Conservation (phyloP, 495 filamentous ascomycete genomes). For the Aspergillus panamensis region DNA sequence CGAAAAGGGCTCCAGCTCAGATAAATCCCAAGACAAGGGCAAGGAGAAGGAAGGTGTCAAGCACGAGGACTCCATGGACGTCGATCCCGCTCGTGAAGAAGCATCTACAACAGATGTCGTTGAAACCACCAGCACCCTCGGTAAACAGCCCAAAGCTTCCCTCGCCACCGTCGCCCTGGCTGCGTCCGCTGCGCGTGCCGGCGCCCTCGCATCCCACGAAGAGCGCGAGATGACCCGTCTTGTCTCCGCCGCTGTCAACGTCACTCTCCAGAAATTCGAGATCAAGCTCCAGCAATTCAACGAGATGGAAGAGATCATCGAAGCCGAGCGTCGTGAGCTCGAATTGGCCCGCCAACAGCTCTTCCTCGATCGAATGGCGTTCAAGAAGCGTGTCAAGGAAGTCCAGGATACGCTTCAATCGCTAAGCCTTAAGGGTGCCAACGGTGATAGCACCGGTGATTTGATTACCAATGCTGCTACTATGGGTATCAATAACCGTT, state of each 20-base stretch:
- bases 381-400: conserved; percentile 81
- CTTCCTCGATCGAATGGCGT: conserved; percentile 84
- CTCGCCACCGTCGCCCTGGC: conserved; percentile 79
- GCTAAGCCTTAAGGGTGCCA: conserved; percentile 53
- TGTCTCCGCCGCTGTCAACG: conserved; percentile 78
- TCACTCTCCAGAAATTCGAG: conserved; percentile 78
- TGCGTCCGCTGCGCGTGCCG: conserved; percentile 76
- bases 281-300: conserved; percentile 88
- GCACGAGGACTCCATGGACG: conserved; percentile 65
- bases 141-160: conserved; percentile 40
- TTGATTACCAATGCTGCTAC: conserved; percentile 47
- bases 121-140: conserved; percentile 14
- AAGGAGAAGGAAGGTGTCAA: conserved; percentile 57
- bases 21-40: conserved; percentile 43
- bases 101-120: conserved; percentile 28
- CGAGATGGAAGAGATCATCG: conserved; percentile 87
- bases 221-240: conserved; percentile 94
- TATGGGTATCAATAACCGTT: conserved; percentile 49
- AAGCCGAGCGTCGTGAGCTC: conserved; percentile 87
- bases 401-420: conserved; percentile 72
- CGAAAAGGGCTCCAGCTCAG: conserved; percentile 51
- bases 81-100: conserved; percentile 45
- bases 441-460: conserved; percentile 50
- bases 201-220: conserved; percentile 87
- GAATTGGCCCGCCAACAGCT: conserved; percentile 87